Base-by-base conservation (phyloP, 257 asterid genomes). In the Nicotiana paniculata region DNA sequence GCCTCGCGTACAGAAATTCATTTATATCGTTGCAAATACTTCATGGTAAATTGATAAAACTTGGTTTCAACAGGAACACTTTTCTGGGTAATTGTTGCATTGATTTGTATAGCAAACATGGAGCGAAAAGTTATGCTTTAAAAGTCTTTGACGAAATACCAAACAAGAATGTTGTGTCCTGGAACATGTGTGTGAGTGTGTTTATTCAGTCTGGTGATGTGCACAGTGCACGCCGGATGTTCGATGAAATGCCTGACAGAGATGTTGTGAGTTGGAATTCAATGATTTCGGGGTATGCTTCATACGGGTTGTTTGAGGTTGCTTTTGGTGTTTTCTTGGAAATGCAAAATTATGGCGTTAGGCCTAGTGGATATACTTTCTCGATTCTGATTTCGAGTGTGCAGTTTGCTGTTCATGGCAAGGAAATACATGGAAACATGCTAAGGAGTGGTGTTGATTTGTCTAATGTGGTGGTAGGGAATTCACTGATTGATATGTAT, bases 191-290 rank as follows among this genome's bases (percentile, higher is more conserved):
- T 84, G 64, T 93, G 86, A 89, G 84, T 6, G 37, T 83, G 9
- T 21, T 43, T 7, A 83, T 81, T 0, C 84, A 87, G 70, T 77
- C 82, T 35, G 86, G 78, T 11, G 89, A 85, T 63, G 59, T 91
- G 43, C 81, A 55, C 21, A 58, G 63, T 15, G 97, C 93, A 9
- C 91, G 91, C 8, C 43, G 3, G 26, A 58, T 90, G 92, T 92
- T 93, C 83, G 93, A 91, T 80, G 87, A 81, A 90, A 93, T 93
- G 95, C 91, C 91, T 24, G 91, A 88, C 3, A 87, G 92, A 82
- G 97, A 93, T 82, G 87, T 81, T 57, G 97, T 93, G 81, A 90
- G 95, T 86, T 91, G 93, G 91, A 93, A 93, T 63, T 88, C 97
- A 4, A 84, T 93, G 61, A 88, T 93, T 82, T 90, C 93, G 7